These are phyloP conservation scores for Lophiotrema nucula DNA, from an alignment of 495 filamentous ascomycete genomes.

Conservation along the genomic window DNA sequence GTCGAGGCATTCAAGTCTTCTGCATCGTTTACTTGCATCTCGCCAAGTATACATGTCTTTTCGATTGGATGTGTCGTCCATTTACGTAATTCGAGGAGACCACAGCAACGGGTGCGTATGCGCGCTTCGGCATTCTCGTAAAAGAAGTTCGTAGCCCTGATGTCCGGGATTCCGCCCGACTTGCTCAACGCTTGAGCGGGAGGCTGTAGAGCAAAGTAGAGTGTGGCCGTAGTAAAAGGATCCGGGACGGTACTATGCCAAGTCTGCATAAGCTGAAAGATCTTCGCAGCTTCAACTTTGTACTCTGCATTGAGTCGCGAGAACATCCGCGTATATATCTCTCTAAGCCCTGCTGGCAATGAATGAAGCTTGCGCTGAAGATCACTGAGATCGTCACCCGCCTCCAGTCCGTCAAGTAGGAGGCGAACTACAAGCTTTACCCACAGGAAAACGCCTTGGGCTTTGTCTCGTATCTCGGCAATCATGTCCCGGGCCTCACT, in stretches of 20 bases:
- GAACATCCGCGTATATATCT: neutral
- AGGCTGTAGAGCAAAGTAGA: neutral
- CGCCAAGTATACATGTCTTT: neutral
- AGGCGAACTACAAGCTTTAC: neutral
- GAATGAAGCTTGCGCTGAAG: neutral
- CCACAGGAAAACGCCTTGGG: neutral
- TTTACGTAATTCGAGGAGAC: neutral
- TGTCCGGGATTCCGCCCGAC: neutral
- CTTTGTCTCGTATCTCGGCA: neutral
- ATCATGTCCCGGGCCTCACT: neutral
- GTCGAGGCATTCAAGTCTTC: neutral
- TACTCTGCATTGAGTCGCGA: neutral
- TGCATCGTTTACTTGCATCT: neutral
- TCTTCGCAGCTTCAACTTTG: neutral
- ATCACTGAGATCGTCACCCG: neutral
- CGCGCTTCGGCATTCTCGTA: neutral
- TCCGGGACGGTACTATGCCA: neutral
- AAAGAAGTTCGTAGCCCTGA: neutral
- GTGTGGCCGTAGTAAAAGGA: neutral
- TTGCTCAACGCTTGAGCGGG: neutral
- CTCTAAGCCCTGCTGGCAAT: neutral
- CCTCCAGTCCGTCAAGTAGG: slow-evolving; percentile 1
- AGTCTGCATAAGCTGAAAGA: neutral
- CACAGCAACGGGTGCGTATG: slow-evolving; percentile 4
- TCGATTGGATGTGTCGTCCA: too few species aligned